A percentile compares a stretch with the other conserved stretches of the same genome.
Conservation (phyloP, 495 filamentous ascomycete genomes). For the Tuber magnatum region DNA sequence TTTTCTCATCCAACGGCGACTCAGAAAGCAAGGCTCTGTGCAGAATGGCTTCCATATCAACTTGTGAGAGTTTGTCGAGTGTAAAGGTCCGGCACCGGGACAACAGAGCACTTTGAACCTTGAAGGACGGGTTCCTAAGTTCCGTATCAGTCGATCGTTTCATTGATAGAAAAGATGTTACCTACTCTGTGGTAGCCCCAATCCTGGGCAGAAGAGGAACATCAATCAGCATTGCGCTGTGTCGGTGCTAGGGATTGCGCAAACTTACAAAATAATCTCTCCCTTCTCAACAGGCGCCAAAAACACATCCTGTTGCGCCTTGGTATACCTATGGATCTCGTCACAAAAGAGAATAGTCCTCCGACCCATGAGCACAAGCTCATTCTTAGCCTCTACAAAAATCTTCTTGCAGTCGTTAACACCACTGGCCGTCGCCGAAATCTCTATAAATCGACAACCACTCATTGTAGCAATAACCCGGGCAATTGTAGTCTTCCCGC, state of each 20-base stretch:
- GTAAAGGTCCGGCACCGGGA: slow-evolving; percentile 89
- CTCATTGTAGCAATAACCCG: slow-evolving; percentile 79
- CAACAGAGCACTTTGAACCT: slow-evolving; percentile 78
- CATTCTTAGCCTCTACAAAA: slow-evolving; percentile 75
- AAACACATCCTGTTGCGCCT: slow-evolving; percentile 92
- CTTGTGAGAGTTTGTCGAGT: slow-evolving; percentile 61
- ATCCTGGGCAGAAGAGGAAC: slow-evolving; percentile 46
- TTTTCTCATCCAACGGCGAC: slow-evolving; percentile 42
- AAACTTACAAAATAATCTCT: slow-evolving; percentile 62
- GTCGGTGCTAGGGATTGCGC: neutral
- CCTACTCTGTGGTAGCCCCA: slow-evolving; percentile 79
- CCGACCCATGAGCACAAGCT: slow-evolving; percentile 70
- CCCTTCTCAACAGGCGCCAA: slow-evolving; percentile 87
- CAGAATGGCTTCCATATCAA: slow-evolving; percentile 66
- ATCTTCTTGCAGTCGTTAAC: slow-evolving; percentile 95
- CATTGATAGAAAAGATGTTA: neutral
- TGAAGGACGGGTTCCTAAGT: slow-evolving; percentile 74
- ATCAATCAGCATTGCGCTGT: slow-evolving; percentile 11
- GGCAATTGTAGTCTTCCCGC: slow-evolving; percentile 95
- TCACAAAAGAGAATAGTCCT: slow-evolving; percentile 98
- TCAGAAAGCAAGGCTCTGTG: slow-evolving; percentile 63
- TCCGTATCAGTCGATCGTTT: slow-evolving; percentile 8
- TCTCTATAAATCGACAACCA: slow-evolving; percentile 82
- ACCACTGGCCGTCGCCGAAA: slow-evolving; percentile 84
- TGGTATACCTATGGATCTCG: slow-evolving; percentile 86